These are phyloP conservation scores for Alternaria sp. DNA, from an alignment of 2,329 filamentous ascomycete species.

Conservation along the genomic window DNA sequence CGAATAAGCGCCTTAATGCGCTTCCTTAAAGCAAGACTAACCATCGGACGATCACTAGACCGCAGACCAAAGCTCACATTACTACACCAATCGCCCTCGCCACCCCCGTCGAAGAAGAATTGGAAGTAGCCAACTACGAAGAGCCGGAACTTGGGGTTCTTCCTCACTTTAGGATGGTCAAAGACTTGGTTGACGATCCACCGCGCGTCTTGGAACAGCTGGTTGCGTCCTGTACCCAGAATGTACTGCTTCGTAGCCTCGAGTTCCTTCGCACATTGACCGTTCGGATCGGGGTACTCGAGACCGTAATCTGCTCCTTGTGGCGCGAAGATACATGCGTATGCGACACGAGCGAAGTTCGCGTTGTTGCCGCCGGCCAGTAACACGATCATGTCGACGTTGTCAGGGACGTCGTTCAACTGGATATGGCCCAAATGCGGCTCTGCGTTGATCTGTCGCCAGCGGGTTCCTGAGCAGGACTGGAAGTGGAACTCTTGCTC, in stretches of 20 bases:
- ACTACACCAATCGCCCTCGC: not conserved
- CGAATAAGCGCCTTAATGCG: not conserved
- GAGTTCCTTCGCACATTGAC: not conserved
- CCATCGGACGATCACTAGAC: not conserved
- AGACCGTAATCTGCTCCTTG: not conserved
- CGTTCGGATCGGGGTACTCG: not conserved
- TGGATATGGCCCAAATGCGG: not conserved
- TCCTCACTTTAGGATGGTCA: not conserved
- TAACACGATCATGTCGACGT: not conserved
- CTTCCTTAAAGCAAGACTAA: not conserved
- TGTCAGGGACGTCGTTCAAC: not conserved
- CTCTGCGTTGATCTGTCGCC: not conserved
- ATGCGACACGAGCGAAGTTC: not conserved
- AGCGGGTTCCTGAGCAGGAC: not conserved
- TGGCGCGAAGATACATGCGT: not conserved
- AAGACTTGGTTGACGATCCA: not conserved
- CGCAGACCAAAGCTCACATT: not conserved
- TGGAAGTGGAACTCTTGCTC: not conserved
- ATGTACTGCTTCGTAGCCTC: not conserved
- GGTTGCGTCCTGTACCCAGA: not conserved
- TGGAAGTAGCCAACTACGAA: not conserved
- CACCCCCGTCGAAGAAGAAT: not conserved
- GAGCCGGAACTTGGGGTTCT: not conserved
- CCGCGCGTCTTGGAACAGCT: not conserved
- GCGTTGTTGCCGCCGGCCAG: not conserved